phyloP scores from a whole-genome alignment of 2,329 filamentous ascomycete species.

The Lizonia empirigonia region DNA sequence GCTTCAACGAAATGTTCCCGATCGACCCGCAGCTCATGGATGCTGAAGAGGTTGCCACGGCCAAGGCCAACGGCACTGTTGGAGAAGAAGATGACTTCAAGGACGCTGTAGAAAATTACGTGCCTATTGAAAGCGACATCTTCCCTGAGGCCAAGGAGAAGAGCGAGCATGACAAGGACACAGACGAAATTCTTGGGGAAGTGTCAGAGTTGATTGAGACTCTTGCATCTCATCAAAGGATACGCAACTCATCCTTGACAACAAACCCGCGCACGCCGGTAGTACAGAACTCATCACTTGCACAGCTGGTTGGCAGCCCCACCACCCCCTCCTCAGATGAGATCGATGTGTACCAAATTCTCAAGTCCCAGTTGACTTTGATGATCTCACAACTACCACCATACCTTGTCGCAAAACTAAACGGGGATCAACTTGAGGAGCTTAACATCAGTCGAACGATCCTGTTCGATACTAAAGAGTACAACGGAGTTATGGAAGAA shows the following conservation, averaged over 20 bases:
- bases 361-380: constrained; percentile 75
- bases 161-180: constrained; percentile 62
- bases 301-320: constrained; percentile 59
- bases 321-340: constrained; percentile 69
- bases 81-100: constrained; percentile 47
- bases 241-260: constrained; percentile 72
- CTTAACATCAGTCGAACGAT: constrained; percentile 82
- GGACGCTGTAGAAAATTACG: constrained; percentile 47
- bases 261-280: constrained; percentile 69
- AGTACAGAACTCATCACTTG: constrained; percentile 69
- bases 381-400: constrained; percentile 79
- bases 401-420: constrained; percentile 82
- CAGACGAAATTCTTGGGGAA: constrained; percentile 72
- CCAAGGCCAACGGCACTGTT: constrained; percentile 43
- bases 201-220: constrained; percentile 79
- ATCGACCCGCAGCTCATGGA: constrained; percentile 52
- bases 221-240: constrained; percentile 77
- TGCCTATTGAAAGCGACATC: constrained; percentile 33
- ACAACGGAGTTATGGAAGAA: constrained; percentile 81
- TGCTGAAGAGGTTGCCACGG: constrained; percentile 46
- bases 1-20: constrained; percentile 69
- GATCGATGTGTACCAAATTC: constrained; percentile 67
- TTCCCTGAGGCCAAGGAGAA: constrained; percentile 38
- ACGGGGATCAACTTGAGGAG: constrained; percentile 83
- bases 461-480: constrained; percentile 72